Conservation (phyloP, 1,284 basidiomycete species). For the Vanrija sp. region DNA sequence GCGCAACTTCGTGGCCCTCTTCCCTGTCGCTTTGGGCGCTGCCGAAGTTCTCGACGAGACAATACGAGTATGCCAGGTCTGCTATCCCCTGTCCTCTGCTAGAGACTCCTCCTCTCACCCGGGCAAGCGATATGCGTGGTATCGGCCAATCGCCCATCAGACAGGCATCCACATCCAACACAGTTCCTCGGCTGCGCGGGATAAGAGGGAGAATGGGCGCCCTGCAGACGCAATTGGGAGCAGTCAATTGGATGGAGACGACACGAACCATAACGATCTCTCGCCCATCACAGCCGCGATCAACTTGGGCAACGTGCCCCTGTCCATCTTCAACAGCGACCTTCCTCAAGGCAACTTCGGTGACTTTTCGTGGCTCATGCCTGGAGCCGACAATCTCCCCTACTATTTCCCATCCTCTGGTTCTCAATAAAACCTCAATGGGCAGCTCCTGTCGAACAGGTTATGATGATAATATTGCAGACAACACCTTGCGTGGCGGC, state of each 20-base stretch:
- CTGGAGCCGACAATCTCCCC: slow-evolving; percentile 3
- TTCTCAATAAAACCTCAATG: no score
- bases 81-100: background rate
- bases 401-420: slow-evolving; percentile 5
- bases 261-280: background rate
- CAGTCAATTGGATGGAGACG: background rate
- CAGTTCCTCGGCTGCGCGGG: no score
- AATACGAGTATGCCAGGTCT: slow-evolving; percentile 10
- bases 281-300: background rate
- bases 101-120: background rate
- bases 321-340: background rate
- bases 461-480: no score
- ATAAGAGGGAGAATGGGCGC: no score
- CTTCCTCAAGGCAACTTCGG: background rate
- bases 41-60: slow-evolving; percentile 20
- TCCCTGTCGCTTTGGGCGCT: slow-evolving; percentile 17
- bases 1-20: slow-evolving; percentile 11
- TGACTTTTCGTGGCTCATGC: slow-evolving; percentile 4
- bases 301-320: background rate
- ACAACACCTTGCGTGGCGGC: no score
- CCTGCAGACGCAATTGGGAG: no score
- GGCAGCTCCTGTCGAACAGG: no score
- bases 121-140: slow-evolving; percentile 9
- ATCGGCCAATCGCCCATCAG: slow-evolving; percentile 1
- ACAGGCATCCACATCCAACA: no score